Evolutionary conservation across 257 asterid species (phyloP).

Genomic region (Solanum arcanum): DNA sequence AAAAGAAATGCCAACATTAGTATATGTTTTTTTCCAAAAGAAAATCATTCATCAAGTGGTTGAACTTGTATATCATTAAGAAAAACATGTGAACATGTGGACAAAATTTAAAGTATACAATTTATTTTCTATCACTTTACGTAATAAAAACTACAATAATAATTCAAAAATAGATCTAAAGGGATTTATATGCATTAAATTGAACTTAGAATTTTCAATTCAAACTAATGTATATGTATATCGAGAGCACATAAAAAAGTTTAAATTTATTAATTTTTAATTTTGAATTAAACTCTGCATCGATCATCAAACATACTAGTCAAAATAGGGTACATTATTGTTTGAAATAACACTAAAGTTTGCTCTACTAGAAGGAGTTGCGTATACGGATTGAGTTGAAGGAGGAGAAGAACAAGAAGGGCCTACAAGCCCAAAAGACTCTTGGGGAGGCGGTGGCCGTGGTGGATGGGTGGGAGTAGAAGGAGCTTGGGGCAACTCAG

Average conservation of each 20-base stretch:
- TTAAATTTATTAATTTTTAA: not conserved
- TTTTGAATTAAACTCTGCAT: not conserved
- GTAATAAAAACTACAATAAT: no score
- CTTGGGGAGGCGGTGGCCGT: slow-evolving; percentile 17
- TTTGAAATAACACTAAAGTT: slow-evolving; percentile 37
- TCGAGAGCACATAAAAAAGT: not conserved
- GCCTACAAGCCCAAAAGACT: slow-evolving; percentile 7
- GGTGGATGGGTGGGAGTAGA: slow-evolving; percentile 34
- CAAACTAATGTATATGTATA: not conserved
- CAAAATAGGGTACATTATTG: slow-evolving; percentile 54
- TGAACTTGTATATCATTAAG: not conserved
- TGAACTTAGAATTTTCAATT: not conserved
- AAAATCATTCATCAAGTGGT: not conserved
- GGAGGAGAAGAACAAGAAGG: slow-evolving; percentile 27
- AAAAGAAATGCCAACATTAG: not conserved
- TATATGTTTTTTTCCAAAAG: not conserved
- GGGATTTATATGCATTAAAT: not conserved
- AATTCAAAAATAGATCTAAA: not conserved
- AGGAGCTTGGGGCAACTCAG: slow-evolving; percentile 58
- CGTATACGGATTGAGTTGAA: slow-evolving; percentile 31
- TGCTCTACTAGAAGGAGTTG: slow-evolving; percentile 33
- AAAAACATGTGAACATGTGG: not conserved
- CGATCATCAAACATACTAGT: not conserved
- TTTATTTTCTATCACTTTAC: not conserved
- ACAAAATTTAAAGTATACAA: not conserved